Evolutionary conservation across 2,329 filamentous ascomycete genomes (phyloP).

Genomic region (Cytospora chrysosperma): DNA sequence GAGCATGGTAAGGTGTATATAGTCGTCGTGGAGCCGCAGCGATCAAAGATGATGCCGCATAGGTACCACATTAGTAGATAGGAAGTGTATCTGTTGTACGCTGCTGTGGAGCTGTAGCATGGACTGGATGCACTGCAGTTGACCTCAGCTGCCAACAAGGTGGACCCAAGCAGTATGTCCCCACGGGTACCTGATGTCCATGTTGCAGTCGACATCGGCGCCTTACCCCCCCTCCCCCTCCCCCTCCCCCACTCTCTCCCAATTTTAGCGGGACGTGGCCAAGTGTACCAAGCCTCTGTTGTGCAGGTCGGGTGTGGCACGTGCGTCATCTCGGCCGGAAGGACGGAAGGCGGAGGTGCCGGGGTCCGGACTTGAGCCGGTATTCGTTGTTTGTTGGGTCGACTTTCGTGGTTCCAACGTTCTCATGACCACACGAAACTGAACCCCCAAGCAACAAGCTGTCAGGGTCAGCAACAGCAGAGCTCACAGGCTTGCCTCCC

Average conservation of each 20-base stretch:
- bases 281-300: background rate
- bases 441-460: background rate
- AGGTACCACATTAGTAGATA: background rate
- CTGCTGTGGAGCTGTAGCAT: too few relatives aligned
- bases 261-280: background rate
- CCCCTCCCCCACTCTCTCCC: too few relatives aligned
- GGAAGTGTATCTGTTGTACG: background rate
- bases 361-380: background rate
- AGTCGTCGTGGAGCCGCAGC: background rate
- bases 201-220: background rate
- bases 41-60: background rate
- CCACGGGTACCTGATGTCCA: too few relatives aligned
- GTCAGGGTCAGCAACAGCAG: background rate
- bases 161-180: too few relatives aligned
- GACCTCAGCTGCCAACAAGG: background rate
- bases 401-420: background rate
- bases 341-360: background rate
- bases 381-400: too few relatives aligned
- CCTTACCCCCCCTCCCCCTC: too few relatives aligned
- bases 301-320: background rate
- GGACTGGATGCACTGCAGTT: too few relatives aligned
- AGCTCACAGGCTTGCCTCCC: background rate
- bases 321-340: background rate
- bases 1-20: slow-evolving; percentile 22
- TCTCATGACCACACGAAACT: slow-evolving; percentile 4